phyloP scores from a whole-genome alignment of 1,284 basidiomycete species.

The Lentinula novae-zelandiae region DNA sequence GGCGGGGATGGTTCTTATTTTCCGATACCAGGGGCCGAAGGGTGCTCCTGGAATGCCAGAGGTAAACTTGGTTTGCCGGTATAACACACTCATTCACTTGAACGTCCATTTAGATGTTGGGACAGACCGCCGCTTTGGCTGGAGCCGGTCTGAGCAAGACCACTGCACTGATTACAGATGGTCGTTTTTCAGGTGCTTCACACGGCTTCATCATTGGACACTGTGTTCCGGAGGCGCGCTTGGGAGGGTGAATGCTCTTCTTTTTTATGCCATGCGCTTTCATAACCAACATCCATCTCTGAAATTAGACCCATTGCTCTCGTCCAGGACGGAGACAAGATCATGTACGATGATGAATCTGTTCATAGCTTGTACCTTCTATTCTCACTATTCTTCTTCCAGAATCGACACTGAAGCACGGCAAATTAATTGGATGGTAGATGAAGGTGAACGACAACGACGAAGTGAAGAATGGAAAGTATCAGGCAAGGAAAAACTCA shows the following conservation, averaged over 20 bases:
- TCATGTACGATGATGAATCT: constrained; percentile 26
- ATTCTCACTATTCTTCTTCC: neutral
- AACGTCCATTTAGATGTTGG: constrained; percentile 29
- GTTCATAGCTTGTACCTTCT: no score
- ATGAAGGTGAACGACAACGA: constrained; percentile 72
- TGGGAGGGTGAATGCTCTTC: neutral
- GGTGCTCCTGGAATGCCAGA: constrained; percentile 80
- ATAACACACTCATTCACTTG: constrained; percentile 20
- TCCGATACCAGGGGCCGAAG: constrained; percentile 88
- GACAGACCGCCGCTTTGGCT: constrained; percentile 87
- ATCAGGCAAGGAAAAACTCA: constrained; percentile 60
- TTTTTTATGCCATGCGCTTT: neutral
- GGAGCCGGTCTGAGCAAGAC: constrained; percentile 90
- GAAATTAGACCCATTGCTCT: constrained; percentile 84
- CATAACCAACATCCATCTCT: neutral
- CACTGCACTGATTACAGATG: constrained; percentile 94
- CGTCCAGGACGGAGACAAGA: constrained; percentile 83
- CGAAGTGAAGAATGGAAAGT: constrained; percentile 74
- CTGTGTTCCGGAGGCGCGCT: constrained; percentile 62
- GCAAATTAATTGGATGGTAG: constrained; percentile 79
- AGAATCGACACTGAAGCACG: constrained; percentile 78
- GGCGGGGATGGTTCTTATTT: constrained; percentile 81
- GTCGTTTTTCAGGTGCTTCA: constrained; percentile 81
- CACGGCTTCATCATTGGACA: constrained; percentile 58
- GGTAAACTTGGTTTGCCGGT: constrained; percentile 31